Base-by-base conservation (phyloP, 768 basidiomycete species). In the Plicaturopsis crispa region DNA sequence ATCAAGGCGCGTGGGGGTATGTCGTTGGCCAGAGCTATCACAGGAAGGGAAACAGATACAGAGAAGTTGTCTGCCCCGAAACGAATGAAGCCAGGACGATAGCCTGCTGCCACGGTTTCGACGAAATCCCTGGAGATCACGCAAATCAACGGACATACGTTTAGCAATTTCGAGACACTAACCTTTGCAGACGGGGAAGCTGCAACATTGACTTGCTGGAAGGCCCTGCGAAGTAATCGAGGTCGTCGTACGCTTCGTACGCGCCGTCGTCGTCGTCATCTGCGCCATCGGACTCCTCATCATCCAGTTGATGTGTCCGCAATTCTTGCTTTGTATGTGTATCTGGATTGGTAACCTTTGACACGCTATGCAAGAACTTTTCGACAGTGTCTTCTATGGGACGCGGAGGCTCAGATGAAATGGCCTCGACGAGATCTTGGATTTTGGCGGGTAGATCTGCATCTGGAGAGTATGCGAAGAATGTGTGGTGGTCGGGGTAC, bases 1-100 rank as follows among this genome's bases (percentile, higher is more conserved):
- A 82, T 72, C 22, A 86, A 61, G 7, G 80, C 81, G 24, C 75
- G 75, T 3, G 79, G 68, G 8, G 80, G 69, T 17, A 83, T 74
- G 35, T 62, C 65, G 10, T 66, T 48, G 11, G 75, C 64, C 8
- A 81, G 64, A 7, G 47, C 58, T 41, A 78, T 60, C 28, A 73
- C 66, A 8, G 78, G 74, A n/a, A 76, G 41, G 2, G 78, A 78
- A 5, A 80, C 60, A 2, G 75, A 73, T 10, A 81, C 52, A 11
- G 66, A 65, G 43, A 77, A 71, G 43, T 73, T 73, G 45, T 73
- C 64, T 23, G 61, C 61, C 12, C 65, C 66, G 21, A 72, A 64
- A 33, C 66, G 69, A 31, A 75, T 66, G 42, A 75, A 61, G 0
- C 83, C 81, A 3, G 82, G 82, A 12, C 69, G 67, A 51, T 74